Conservation (phyloP, 495 filamentous ascomycete genomes). For the Xylaria venustula region DNA sequence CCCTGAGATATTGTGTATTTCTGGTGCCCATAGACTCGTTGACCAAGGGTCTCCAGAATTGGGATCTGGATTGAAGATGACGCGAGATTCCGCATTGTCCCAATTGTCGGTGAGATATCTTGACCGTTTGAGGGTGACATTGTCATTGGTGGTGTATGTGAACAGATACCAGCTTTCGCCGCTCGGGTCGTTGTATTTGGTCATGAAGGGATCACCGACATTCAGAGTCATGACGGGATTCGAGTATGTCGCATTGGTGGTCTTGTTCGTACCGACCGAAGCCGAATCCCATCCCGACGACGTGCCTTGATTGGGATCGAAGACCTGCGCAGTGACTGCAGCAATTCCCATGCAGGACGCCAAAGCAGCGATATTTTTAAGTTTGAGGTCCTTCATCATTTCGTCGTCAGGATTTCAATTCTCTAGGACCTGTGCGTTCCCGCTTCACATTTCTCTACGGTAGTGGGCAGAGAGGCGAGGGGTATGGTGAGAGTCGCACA, state of each 20-base stretch:
- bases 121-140: constrained; percentile 33
- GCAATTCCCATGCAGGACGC: constrained; percentile 9
- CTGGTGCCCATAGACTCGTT: constrained; percentile 49
- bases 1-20: constrained; percentile 44
- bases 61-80: constrained; percentile 37
- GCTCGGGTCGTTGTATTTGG: constrained; percentile 20
- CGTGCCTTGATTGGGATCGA: constrained; percentile 25
- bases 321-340: constrained; percentile 21
- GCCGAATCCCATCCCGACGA: constrained; percentile 24
- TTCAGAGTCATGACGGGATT: constrained; percentile 35
- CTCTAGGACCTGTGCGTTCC: background rate
- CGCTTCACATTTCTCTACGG: background rate
- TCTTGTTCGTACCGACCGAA: constrained; percentile 29
- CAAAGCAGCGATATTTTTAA: constrained; percentile 12
- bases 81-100: constrained; percentile 41
- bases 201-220: constrained; percentile 27
- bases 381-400: constrained; percentile 22
- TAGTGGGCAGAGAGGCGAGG: background rate
- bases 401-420: background rate
- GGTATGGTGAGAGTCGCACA: background rate
- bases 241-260: constrained; percentile 32
- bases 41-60: constrained; percentile 39
- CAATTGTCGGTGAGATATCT: constrained; percentile 40
- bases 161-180: constrained; percentile 35
- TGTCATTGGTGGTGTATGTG: constrained; percentile 31